These are phyloP conservation scores for Aspergillus thermomutatus DNA, from an alignment of 2,329 filamentous ascomycete species.

Conservation along the genomic window DNA sequence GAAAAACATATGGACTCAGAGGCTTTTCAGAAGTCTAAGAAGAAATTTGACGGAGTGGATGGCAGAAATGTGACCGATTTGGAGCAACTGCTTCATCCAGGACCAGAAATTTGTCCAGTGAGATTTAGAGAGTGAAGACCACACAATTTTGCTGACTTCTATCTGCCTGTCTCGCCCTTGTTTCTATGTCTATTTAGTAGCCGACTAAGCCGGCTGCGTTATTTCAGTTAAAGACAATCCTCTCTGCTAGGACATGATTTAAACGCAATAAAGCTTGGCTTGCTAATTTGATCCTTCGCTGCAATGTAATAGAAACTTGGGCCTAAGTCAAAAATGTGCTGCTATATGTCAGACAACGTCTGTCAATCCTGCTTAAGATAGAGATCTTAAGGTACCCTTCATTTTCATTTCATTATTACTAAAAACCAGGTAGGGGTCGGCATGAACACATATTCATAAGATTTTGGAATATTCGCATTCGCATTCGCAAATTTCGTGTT, in stretches of 20 bases:
- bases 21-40: background rate
- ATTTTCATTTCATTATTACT: no score
- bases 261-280: background rate
- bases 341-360: no score
- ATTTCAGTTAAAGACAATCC: background rate
- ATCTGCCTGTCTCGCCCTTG: background rate
- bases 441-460: no score
- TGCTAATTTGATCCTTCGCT: background rate
- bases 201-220: constrained; percentile 4
- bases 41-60: constrained; percentile 3
- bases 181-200: constrained; percentile 6
- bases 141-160: constrained; percentile 1
- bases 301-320: no score
- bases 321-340: no score
- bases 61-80: constrained; percentile 3
- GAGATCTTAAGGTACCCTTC: no score
- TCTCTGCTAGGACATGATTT: background rate
- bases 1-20: background rate
- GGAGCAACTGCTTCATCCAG: constrained; percentile 3
- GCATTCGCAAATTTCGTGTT: no score
- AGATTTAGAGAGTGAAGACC: background rate
- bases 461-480: no score
- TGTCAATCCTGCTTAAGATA: no score
- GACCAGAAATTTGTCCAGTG: background rate
- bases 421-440: no score